These are phyloP conservation scores for Tinospora cordifolia DNA, from an alignment of 164 flowering plant genomes.

Conservation along the genomic window DNA sequence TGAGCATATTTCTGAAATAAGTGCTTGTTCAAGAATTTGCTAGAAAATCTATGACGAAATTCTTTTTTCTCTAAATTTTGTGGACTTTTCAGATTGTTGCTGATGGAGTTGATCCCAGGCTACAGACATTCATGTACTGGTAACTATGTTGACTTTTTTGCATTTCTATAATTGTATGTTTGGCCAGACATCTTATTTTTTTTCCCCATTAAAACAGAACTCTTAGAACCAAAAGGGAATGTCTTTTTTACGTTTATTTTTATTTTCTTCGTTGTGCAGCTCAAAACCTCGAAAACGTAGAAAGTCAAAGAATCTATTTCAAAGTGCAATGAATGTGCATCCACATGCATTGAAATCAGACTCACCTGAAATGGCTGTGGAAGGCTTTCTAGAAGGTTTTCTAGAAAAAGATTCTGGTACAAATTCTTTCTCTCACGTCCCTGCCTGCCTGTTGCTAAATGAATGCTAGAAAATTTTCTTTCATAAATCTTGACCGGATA, in stretches of 20 bases:
- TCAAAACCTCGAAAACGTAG: slow-evolving; percentile 45
- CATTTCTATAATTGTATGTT: neutral
- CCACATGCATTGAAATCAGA: slow-evolving; percentile 48
- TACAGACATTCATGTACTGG: slow-evolving; percentile 69
- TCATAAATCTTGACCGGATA: slow-evolving; percentile 7
- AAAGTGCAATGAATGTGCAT: slow-evolving; percentile 40
- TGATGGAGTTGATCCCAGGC: slow-evolving; percentile 58
- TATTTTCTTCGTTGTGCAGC: no score
- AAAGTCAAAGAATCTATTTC: slow-evolving; percentile 26
- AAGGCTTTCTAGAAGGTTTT: slow-evolving; percentile 23
- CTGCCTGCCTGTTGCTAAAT: slow-evolving; percentile 12
- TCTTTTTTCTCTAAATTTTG: neutral
- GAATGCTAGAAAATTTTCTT: slow-evolving; percentile 12
- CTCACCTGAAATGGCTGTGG: slow-evolving; percentile 31
- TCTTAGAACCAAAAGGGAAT: neutral
- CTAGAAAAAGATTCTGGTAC: slow-evolving; percentile 43
- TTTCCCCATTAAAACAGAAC: neutral
- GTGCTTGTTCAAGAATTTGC: neutral
- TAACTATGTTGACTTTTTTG: slow-evolving; percentile 19
- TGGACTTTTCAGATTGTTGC: slow-evolving; percentile 42
- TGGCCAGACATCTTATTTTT: no score
- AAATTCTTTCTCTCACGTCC: slow-evolving; percentile 12
- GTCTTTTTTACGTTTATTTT: no score
- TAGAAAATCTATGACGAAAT: neutral
- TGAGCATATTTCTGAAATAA: neutral